These are phyloP conservation scores for Chimonanthus praecox DNA, from an alignment of 164 flowering plant species.

Conservation along the genomic window DNA sequence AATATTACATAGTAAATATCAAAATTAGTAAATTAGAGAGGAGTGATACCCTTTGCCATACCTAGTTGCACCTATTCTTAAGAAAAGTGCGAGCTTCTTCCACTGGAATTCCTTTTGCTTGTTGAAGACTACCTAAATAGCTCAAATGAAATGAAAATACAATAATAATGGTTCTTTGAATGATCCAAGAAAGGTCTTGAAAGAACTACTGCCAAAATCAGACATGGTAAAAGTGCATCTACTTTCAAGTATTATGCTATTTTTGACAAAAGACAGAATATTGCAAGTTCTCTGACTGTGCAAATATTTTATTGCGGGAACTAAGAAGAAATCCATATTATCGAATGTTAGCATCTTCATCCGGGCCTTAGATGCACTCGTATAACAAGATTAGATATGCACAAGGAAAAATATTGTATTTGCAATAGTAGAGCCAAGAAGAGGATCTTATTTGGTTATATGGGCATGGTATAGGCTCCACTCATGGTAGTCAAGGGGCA, in stretches of 20 bases:
- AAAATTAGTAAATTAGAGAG: neutral
- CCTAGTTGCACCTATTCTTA: constrained; percentile 68
- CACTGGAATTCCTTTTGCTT: constrained; percentile 74
- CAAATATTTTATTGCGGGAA: neutral
- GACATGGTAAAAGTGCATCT: neutral
- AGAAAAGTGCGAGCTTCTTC: constrained; percentile 70
- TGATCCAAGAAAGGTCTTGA: neutral
- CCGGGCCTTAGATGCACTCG: too few relatives aligned
- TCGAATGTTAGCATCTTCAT: too few relatives aligned
- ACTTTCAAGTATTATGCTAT: neutral
- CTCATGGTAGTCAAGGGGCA: too few relatives aligned
- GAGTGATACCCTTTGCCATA: constrained; percentile 8
- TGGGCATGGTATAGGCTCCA: too few relatives aligned
- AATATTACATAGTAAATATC: neutral
- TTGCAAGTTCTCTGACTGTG: neutral
- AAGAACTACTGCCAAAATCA: neutral
- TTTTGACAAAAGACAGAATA: neutral
- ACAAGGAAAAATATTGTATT: too few relatives aligned
- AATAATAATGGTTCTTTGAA: neutral
- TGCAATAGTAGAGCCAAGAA: too few relatives aligned
- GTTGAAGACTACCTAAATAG: constrained; percentile 66
- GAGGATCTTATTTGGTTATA: too few relatives aligned
- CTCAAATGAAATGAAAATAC: neutral
- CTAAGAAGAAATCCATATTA: neutral
- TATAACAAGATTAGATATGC: too few relatives aligned